phyloP scores from a whole-genome alignment of 345 rosid genomes.

The Sisymbrium altissimum region DNA sequence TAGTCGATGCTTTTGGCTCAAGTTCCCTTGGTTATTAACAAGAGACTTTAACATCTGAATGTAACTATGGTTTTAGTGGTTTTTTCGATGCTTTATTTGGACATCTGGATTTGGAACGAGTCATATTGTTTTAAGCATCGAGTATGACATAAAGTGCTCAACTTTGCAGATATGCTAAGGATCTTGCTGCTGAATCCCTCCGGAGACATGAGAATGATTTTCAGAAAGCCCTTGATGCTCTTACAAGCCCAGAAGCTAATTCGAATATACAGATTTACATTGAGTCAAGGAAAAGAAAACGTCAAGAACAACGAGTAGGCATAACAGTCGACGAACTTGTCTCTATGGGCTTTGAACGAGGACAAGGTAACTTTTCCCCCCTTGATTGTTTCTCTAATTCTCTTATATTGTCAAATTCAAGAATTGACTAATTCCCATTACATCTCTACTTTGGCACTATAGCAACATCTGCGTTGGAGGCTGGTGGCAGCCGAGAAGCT shows the following conservation, averaged over 20 bases:
- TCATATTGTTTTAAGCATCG: background rate
- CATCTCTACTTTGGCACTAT: constrained; percentile 14
- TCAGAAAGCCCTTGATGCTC: constrained; percentile 78
- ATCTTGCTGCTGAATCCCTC: constrained; percentile 86
- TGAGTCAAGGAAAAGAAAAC: constrained; percentile 71
- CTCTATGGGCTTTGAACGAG: constrained; percentile 87
- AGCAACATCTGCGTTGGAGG: constrained; percentile 58
- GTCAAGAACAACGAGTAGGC: constrained; percentile 39
- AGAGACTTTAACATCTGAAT: background rate
- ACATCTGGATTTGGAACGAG: background rate
- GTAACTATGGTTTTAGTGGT: background rate
- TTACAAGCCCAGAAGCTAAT: constrained; percentile 70
- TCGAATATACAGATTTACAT: constrained; percentile 63
- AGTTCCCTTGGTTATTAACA: background rate
- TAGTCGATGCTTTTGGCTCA: no score
- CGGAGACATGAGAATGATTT: constrained; percentile 84
- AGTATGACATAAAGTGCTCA: background rate
- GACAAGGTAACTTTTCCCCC: constrained; percentile 45
- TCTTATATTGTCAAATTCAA: background rate
- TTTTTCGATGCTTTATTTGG: background rate
- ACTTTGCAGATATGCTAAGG: constrained; percentile 71
- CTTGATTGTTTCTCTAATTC: background rate
- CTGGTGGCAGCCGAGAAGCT: constrained; percentile 49
- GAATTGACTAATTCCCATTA: background rate
- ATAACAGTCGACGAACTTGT: constrained; percentile 55